A percentile compares a stretch with the other conserved stretches of the same genome.
Evolutionary conservation across 495 filamentous ascomycete genomes (phyloP).

Genomic region (Bacidia rubella): DNA sequence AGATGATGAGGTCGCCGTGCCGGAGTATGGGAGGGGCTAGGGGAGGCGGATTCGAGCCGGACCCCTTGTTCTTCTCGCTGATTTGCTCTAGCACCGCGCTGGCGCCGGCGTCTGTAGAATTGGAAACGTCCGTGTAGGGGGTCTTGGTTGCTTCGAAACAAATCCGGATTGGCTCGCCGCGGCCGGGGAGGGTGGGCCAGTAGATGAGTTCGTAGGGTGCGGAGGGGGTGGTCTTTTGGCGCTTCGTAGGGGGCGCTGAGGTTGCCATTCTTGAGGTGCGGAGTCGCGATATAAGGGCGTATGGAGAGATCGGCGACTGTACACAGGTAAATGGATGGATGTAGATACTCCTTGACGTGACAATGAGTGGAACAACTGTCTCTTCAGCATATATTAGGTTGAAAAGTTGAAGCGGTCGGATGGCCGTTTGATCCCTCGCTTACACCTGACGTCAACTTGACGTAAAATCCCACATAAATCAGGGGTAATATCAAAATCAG

Average conservation of each 20-base stretch:
- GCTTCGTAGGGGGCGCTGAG: constrained; percentile 9
- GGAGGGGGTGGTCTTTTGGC: constrained; percentile 11
- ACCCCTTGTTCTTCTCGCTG: constrained; percentile 20
- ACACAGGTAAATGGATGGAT: too few relatives aligned
- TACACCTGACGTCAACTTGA: neutral
- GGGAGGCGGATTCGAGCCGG: constrained; percentile 40
- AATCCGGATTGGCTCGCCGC: constrained; percentile 52
- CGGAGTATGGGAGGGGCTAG: constrained; percentile 47
- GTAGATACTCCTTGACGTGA: too few relatives aligned
- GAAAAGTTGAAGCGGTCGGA: neutral
- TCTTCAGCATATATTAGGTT: too few relatives aligned
- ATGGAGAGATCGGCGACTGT: neutral
- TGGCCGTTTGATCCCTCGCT: neutral
- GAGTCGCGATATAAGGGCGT: neutral
- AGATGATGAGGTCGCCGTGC: constrained; percentile 43
- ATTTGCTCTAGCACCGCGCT: constrained; percentile 22
- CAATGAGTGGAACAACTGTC: too few relatives aligned
- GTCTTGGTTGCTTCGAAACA: constrained; percentile 46
- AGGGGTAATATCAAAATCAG: neutral
- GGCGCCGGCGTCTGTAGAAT: constrained; percentile 26
- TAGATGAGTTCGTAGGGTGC: constrained; percentile 43
- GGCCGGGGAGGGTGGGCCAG: constrained; percentile 49
- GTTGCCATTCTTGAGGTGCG: constrained; percentile 5
- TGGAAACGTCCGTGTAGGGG: constrained; percentile 45
- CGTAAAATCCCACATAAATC: neutral